Evolutionary conservation across 768 basidiomycete species (phyloP), one percentile per base, ranked within the genome.

Genomic region (Phylloporus scabripes): DNA sequence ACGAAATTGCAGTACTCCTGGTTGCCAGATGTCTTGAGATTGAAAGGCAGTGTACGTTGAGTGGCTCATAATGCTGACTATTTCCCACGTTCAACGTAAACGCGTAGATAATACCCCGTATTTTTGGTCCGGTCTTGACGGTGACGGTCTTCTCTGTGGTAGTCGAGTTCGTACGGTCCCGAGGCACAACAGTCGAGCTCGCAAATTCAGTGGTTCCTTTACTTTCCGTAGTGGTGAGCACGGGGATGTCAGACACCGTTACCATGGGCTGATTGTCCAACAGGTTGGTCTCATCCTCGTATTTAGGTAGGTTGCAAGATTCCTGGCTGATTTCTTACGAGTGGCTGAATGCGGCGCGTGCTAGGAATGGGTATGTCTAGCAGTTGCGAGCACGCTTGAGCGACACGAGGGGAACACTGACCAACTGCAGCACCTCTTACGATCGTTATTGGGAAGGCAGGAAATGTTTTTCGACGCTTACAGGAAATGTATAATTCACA

Each of bases 401-500:
- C n/a, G 23, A 45, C 10, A 41, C 24, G 5, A 33, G 34, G 36
- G 18, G 36, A 38, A 14, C 17, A 8, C 24, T 52, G 29, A 53
- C 12, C 15, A 39, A 15, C 53, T 46, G 55, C 49, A 89, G 84
- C 45, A 91, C 87, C 20, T 90, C 87, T 7, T 92, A 91, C 57
- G 87, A 92, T 58, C 82, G 88, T 29, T 91, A 83, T 59, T 89
- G 83, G 76, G 92, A 93, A 71, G 93, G 92, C 42, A 76, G 93
- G 55, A 95, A 88, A 66, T 80, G 82, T 37, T 93, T 93, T 60
- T 82, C 85, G 0, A 58, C 79, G 7, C 64, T 94, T 48, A 80
- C 77, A 10, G 78, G 89, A 12, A 82, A 84, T 60, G 80, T 80
- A 59, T 43, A 68, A 46, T 8, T 43, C 14, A 39, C 37, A 38